Percentiles rank a stretch among this genome's conserved stretches.
phyloP scores from a whole-genome alignment of 352 stramenopile species.

The Albugo candida region DNA sequence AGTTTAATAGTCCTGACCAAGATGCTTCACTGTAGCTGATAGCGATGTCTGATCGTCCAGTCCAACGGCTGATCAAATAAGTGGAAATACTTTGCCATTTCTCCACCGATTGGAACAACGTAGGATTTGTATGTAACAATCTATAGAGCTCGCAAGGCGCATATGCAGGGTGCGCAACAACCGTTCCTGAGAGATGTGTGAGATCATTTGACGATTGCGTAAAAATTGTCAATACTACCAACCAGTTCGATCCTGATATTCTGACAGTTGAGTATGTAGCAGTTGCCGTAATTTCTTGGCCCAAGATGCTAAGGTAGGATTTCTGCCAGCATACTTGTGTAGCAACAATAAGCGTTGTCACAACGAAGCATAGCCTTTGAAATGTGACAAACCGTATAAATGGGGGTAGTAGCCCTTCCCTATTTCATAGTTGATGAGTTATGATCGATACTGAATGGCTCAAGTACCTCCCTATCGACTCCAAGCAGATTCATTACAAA shows the following conservation, averaged over 20 bases:
- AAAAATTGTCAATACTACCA: neutral
- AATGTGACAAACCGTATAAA: constrained; percentile 28
- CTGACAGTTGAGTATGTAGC: constrained; percentile 17
- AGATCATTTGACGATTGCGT: neutral
- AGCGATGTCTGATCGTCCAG: constrained; percentile 21
- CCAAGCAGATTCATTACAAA: constrained; percentile 91
- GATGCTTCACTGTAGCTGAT: constrained; percentile 89
- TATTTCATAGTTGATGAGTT: constrained; percentile 1
- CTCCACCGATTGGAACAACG: constrained; percentile 22
- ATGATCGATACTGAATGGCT: neutral
- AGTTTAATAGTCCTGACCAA: constrained; percentile 88
- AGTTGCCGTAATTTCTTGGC: constrained; percentile 27
- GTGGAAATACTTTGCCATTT: constrained; percentile 83
- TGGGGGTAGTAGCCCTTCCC: constrained; percentile 44
- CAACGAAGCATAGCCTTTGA: neutral
- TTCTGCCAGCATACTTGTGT: constrained; percentile 45
- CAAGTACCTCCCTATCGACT: constrained; percentile 28
- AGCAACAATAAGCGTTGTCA: neutral
- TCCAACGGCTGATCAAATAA: constrained; percentile 80
- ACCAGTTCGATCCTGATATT: constrained; percentile 55
- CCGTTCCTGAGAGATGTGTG: constrained; percentile 18
- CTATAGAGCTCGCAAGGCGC: constrained; percentile 74
- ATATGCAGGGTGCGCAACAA: constrained; percentile 74
- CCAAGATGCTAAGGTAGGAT: constrained; percentile 21
- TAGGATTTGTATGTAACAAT: constrained; percentile 42